Percentiles rank a stretch among this genome's conserved stretches.
Evolutionary conservation across 1,139 yeast genomes (phyloP).

Genomic region (Magnusiomyces tetraspermus): DNA sequence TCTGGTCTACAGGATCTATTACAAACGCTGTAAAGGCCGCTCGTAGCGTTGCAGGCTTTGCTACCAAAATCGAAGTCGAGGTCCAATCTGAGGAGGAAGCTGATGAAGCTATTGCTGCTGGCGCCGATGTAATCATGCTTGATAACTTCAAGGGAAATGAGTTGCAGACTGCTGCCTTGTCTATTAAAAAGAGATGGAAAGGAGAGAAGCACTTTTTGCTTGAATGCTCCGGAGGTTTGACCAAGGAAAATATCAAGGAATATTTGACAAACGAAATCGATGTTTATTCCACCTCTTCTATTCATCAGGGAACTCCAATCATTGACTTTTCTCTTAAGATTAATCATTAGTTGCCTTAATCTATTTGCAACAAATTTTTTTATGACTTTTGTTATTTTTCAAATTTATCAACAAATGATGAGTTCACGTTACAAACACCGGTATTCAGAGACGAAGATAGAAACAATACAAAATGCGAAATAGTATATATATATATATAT

Average conservation of each 20-base stretch:
- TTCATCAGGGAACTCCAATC: slow-evolving; percentile 80
- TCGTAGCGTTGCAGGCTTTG: slow-evolving; percentile 74
- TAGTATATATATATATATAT: not conserved
- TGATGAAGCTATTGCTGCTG: slow-evolving; percentile 82
- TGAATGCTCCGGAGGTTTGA: slow-evolving; percentile 90
- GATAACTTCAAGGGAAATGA: slow-evolving; percentile 74
- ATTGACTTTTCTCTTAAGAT: slow-evolving; percentile 82
- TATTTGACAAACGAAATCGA: slow-evolving; percentile 76
- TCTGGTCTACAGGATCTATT: slow-evolving; percentile 87
- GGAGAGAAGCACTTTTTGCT: slow-evolving; percentile 46
- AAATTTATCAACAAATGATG: no score
- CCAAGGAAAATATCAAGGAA: slow-evolving; percentile 51
- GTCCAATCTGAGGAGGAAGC: slow-evolving; percentile 80
- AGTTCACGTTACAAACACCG: no score
- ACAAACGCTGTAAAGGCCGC: slow-evolving; percentile 75
- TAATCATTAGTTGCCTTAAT: slow-evolving; percentile 37
- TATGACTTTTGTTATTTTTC: no score
- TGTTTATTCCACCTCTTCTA: slow-evolving; percentile 83
- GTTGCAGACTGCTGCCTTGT: slow-evolving; percentile 55
- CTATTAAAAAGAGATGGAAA: slow-evolving; percentile 49
- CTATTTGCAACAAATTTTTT: no score
- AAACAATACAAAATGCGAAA: no score
- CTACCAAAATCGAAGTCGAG: slow-evolving; percentile 87
- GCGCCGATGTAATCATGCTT: slow-evolving; percentile 93
- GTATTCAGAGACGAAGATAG: no score